Evolutionary conservation across 2,329 filamentous ascomycete species (phyloP), one percentile per base, ranked within the genome.

Genomic region (Aspergillus fructus): DNA sequence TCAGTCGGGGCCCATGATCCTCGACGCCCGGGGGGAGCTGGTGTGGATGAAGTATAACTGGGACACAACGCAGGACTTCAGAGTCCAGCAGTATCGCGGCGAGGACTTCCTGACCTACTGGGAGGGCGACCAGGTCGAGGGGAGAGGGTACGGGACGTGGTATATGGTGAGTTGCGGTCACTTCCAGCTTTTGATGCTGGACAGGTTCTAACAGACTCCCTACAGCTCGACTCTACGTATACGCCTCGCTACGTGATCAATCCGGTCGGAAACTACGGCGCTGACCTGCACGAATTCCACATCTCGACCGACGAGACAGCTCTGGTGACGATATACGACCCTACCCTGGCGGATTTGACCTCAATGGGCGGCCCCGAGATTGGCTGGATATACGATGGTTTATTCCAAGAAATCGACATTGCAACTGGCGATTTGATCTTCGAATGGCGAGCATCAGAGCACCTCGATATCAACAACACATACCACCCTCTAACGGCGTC

Each of bases 341-440:
- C 69, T 15, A 64, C 66, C 2, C 62, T 65, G 4, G 58, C 64
- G 1, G 70, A 74, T 53, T 47, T 74, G 41, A 63, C 63, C 5
- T 46, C 59, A 11, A 53, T 74, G 9, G 66, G 64, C 17, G 68
- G 71, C 0, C 59, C 66, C 1, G 54, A 62, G 6, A 39, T 68
- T 6, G 70, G 71, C 37, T 75, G 68, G 64, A 66, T 76, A 3
- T 64, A 65, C 8, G 72, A 73, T 33, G 59, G 64, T 2, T 27
- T 69, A 0, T 66, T 71, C 43, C 68, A 72, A 39, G 71, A 73
- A 49, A 68, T 76, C 24, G 67, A 76, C n/a, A 68, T 76, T 33
- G 66, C 57, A 24, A 73, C 72, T 2, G 69, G 71, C 12, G 59
- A 70, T 12, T 53, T 74, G 3, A 47, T 75, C 0, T 76, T 75